Evolutionary conservation across 192 early-diverging fungal species (phyloP).

Genomic region (Podochytrium sp.): DNA sequence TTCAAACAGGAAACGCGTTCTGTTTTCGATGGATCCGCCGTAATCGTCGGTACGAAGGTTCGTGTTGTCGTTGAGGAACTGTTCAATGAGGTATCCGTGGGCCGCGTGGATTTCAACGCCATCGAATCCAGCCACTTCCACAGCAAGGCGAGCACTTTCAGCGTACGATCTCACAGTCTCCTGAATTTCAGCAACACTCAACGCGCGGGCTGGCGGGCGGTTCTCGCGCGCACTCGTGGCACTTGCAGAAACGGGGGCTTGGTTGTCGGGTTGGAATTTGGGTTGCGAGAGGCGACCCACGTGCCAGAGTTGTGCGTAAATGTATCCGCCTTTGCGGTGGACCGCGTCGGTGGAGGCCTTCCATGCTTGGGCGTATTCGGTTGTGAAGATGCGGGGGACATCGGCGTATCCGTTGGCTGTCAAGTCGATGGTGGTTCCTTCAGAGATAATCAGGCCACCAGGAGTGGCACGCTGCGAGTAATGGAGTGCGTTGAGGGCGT

Average conservation of each 20-base stretch:
- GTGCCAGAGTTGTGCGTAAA: slow-evolving; percentile 66
- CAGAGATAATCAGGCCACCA: slow-evolving; percentile 54
- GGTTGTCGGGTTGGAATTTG: slow-evolving; percentile 37
- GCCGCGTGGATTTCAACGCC: slow-evolving; percentile 52
- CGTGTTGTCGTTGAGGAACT: slow-evolving; percentile 80
- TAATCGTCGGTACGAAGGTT: slow-evolving; percentile 91
- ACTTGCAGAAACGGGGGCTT: slow-evolving; percentile 43
- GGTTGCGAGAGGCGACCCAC: slow-evolving; percentile 42
- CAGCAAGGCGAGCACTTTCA: slow-evolving; percentile 12
- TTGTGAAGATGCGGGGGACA: slow-evolving; percentile 27
- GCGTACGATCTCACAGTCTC: slow-evolving; percentile 62
- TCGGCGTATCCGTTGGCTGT: slow-evolving; percentile 35
- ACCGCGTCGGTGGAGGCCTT: slow-evolving; percentile 60
- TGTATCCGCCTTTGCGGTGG: slow-evolving; percentile 56
- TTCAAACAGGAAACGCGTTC: slow-evolving; percentile 77
- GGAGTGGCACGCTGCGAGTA: slow-evolving; percentile 50
- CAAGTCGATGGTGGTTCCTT: slow-evolving; percentile 42
- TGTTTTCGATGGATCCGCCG: slow-evolving; percentile 90
- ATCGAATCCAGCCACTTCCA: slow-evolving; percentile 26
- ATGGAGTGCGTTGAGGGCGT: slow-evolving; percentile 48
- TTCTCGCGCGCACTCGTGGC: slow-evolving; percentile 26
- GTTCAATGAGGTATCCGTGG: slow-evolving; percentile 86
- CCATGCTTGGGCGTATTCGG: slow-evolving; percentile 42
- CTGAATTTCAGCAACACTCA: slow-evolving; percentile 72
- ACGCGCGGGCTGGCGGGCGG: slow-evolving; percentile 52